phyloP scores from a whole-genome alignment of 768 basidiomycete species.

The Piloderma croceum region DNA sequence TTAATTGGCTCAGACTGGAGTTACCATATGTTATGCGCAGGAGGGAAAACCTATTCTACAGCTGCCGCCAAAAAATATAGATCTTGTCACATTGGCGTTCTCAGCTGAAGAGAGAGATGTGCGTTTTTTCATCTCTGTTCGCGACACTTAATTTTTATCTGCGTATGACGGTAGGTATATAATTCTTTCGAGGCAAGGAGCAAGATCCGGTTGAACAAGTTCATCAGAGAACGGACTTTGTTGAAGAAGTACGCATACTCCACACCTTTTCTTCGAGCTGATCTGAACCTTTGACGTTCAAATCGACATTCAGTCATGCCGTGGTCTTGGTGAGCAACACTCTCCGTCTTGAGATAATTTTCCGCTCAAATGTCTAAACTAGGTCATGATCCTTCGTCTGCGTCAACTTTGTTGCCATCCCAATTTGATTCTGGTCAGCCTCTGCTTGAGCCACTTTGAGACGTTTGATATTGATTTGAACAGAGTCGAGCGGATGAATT shows the following conservation, averaged over 20 bases:
- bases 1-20: too few species aligned
- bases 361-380: too few species aligned
- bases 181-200: constrained; percentile 50
- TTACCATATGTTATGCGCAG: too few species aligned
- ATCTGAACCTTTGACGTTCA: neutral
- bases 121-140: constrained; percentile 9
- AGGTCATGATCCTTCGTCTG: constrained; percentile 72
- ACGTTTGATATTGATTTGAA: neutral
- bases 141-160: neutral
- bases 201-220: constrained; percentile 52
- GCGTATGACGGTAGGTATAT: constrained; percentile 39
- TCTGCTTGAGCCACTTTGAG: neutral
- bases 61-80: constrained; percentile 55
- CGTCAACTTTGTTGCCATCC: constrained; percentile 74
- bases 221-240: constrained; percentile 58
- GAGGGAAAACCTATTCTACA: constrained; percentile 68
- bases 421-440: constrained; percentile 55
- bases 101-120: constrained; percentile 61
- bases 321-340: constrained; percentile 42
- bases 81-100: constrained; percentile 57
- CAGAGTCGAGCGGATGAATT: constrained; percentile 40
- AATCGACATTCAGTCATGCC: constrained; percentile 38
- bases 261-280: neutral
- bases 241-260: constrained; percentile 55
- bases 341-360: too few species aligned